These are phyloP conservation scores for Metschnikowia picachoensis DNA, from an alignment of 805 yeast genomes.

Conservation along the genomic window DNA sequence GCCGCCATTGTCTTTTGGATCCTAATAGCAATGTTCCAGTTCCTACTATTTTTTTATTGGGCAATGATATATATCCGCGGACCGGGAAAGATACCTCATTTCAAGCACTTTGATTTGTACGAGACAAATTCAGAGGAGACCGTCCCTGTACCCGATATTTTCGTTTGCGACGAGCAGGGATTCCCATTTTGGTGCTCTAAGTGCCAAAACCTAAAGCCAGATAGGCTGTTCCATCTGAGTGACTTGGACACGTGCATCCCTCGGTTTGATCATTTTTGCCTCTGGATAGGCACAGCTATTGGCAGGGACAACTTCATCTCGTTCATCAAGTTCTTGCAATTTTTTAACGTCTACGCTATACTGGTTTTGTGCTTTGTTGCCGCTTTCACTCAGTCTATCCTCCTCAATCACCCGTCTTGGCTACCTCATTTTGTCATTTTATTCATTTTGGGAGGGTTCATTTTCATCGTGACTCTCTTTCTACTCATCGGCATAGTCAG, in stretches of 20 bases:
- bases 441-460: conserved; percentile 41
- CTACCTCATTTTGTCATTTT: conserved; percentile 50
- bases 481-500: conserved; percentile 41
- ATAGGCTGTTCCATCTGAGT: conserved; percentile 68
- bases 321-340: conserved; percentile 51
- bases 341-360: conserved; percentile 35
- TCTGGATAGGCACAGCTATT: conserved; percentile 69
- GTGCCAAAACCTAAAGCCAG: conserved; percentile 62
- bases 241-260: conserved; percentile 57
- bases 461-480: conserved; percentile 43
- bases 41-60: conserved; percentile 37
- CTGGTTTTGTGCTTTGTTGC: conserved; percentile 21
- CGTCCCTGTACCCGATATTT: conserved; percentile 50
- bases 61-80: conserved; percentile 43
- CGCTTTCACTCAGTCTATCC: conserved; percentile 20
- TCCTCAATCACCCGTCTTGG: conserved; percentile 20
- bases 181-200: conserved; percentile 71
- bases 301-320: conserved; percentile 63
- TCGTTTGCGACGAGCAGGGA: conserved; percentile 69
- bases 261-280: conserved; percentile 79
- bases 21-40: conserved; percentile 9
- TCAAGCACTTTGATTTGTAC: conserved; percentile 34
- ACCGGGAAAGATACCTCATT: conserved; percentile 48
- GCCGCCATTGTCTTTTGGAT: conserved; percentile 17
- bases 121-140: conserved; percentile 16